Evolutionary conservation across 2,329 filamentous ascomycete species (phyloP), one percentile per base, ranked within the genome.

Genomic region (Phaeosphaeriaceae sp.): DNA sequence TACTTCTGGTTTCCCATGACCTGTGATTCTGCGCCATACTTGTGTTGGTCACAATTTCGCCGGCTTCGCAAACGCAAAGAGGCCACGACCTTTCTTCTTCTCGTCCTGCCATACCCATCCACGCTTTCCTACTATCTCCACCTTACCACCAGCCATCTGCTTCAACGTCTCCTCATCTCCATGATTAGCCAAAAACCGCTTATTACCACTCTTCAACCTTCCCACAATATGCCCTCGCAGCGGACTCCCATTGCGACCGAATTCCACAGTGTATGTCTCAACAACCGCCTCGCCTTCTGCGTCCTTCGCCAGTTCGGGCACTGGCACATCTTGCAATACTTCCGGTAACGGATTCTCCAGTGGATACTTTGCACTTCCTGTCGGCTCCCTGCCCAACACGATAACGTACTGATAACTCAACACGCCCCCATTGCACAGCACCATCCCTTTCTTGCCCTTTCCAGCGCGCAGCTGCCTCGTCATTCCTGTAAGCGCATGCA

Each of bases 371-470:
- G 68, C 57, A 1, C 73, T 74, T 7, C 78, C 72, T 33, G 59
- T 67, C 9, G 84, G 82, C 10, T 74, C 63, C 0, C 76, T 80
- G 0, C 86, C 88, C 1, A 91, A 74, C 48, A 86, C 83, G 0
- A 90, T 67, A 2, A 83, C 86, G 66, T 90, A 84, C 68, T 91
- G 86, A 68, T 90, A 88, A 0, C 86, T 88, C n/a, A 89, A 62
- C 27, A 86, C 80, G 0, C 88, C 88, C 0, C 88, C 88, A 65
- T 90, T 90, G 1, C 88, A 88, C 15, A 90, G 81, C 3, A 90
- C 78, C 0, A 91, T 72, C 1, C 86, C 88, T 15, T 79, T 84
- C 2, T 72, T 78, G 1, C 78, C 79, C 22, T 77, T 79, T 0
- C 79, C 78, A 9, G 70, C 67, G 10, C 87, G 80, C 3, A 90